Conservation (phyloP, 169 alveolate species). For the Babesia bovis region DNA sequence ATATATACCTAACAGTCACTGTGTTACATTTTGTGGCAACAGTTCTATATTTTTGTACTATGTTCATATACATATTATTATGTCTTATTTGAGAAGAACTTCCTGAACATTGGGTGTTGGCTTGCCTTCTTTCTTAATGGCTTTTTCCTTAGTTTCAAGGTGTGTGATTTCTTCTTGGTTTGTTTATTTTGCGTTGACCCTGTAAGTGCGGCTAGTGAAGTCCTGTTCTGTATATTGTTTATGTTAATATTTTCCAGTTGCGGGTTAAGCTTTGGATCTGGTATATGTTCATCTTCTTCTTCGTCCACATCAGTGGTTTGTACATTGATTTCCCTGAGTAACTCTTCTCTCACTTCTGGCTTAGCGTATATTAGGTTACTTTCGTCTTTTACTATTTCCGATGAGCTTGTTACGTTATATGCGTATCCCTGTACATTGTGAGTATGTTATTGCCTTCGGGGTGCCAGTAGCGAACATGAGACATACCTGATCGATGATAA, state of each 20-base stretch:
- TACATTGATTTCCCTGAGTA: constrained; percentile 69
- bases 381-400: constrained; percentile 71
- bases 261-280: constrained; percentile 22
- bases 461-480: not conserved
- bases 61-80: too few relatives aligned
- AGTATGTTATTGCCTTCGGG: not conserved
- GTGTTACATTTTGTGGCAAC: too few relatives aligned
- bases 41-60: too few relatives aligned
- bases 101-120: constrained; percentile 64
- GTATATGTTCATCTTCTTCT: constrained; percentile 70
- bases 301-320: constrained; percentile 71
- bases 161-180: constrained; percentile 48
- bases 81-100: constrained; percentile 36
- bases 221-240: constrained; percentile 22
- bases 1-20: too few relatives aligned
- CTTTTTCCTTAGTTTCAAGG: constrained; percentile 52
- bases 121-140: constrained; percentile 6
- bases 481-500: constrained; percentile 94
- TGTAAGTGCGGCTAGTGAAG: constrained; percentile 45
- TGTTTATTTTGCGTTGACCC: constrained; percentile 61
- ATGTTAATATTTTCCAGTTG: constrained; percentile 2
- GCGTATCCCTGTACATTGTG: constrained; percentile 71
- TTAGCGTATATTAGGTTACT: constrained; percentile 65
- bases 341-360: constrained; percentile 73
- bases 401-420: constrained; percentile 75